Evolutionary conservation across 495 filamentous ascomycete genomes (phyloP).

Genomic region (Tuber brumale): DNA sequence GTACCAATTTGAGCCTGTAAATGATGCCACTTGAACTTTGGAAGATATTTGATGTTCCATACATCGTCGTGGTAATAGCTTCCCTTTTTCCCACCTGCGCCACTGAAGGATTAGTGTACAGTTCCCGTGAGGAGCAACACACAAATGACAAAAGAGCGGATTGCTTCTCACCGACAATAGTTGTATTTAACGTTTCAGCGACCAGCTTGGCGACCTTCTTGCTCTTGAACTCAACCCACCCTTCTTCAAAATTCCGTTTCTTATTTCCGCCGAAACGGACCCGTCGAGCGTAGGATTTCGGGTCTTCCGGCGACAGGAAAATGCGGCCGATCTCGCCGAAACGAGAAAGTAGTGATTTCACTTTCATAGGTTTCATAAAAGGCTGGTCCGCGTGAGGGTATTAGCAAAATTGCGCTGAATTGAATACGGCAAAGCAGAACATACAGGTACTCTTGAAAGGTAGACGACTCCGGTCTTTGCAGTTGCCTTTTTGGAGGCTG

Average conservation of each 20-base stretch:
- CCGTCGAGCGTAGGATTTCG: slow-evolving; percentile 53
- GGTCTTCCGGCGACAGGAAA: slow-evolving; percentile 78
- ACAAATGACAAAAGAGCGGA: background rate
- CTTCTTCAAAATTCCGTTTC: slow-evolving; percentile 78
- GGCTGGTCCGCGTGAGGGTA: slow-evolving; percentile 45
- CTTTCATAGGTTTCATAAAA: slow-evolving; percentile 82
- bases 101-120: background rate
- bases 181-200: slow-evolving; percentile 78
- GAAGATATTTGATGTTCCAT: slow-evolving; percentile 78
- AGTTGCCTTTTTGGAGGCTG: slow-evolving; percentile 52
- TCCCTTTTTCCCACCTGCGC: slow-evolving; percentile 70
- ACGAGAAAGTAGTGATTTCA: slow-evolving; percentile 67
- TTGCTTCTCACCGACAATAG: slow-evolving; percentile 50
- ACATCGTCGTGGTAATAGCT: slow-evolving; percentile 89
- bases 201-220: slow-evolving; percentile 74
- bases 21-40: slow-evolving; percentile 74
- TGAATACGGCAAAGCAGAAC: background rate
- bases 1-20: slow-evolving; percentile 46
- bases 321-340: slow-evolving; percentile 77
- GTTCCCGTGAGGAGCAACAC: background rate
- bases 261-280: slow-evolving; percentile 72
- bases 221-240: slow-evolving; percentile 83
- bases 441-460: slow-evolving; percentile 71
- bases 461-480: slow-evolving; percentile 75
- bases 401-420: background rate